Percentiles rank a stretch among this genome's conserved stretches.
phyloP scores from a whole-genome alignment of 2,329 filamentous ascomycete species.

The Arthrobotrys entomopaga region DNA sequence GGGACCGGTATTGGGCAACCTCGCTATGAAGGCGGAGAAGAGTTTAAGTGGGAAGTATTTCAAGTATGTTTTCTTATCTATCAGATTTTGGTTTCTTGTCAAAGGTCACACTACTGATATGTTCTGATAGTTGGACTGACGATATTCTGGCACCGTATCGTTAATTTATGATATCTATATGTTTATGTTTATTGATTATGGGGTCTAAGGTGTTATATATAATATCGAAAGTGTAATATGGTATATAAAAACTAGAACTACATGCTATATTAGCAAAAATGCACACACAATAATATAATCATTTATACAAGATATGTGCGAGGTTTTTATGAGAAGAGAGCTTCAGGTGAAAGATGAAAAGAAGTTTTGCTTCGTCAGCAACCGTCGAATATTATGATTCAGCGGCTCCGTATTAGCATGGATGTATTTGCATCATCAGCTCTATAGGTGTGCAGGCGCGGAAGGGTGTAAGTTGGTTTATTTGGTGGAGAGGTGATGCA shows the following conservation, averaged over 20 bases:
- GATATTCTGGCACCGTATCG: conserved; percentile 36
- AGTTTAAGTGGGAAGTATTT: conserved; percentile 41
- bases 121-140: conserved; percentile 38
- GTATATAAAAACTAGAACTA: background rate
- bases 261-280: conserved; percentile 11
- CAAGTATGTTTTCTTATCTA: conserved; percentile 15
- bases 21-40: conserved; percentile 34
- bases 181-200: background rate
- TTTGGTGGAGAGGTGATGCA: background rate
- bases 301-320: background rate
- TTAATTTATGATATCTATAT: background rate
- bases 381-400: conserved; percentile 34
- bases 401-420: conserved; percentile 54
- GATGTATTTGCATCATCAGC: conserved; percentile 54
- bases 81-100: background rate
- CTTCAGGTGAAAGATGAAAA: conserved; percentile 56
- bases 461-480: background rate
- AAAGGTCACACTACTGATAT: conserved; percentile 7
- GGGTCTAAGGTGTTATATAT: conserved; percentile 4
- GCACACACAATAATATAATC: no score
- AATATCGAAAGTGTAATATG: background rate
- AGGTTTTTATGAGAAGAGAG: conserved; percentile 11
- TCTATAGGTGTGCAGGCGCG: background rate
- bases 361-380: conserved; percentile 53
- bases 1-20: conserved; percentile 40